A percentile compares a stretch with the other conserved stretches of the same genome.
Conservation (phyloP, 148 eudicot species). For the Mesembryanthemum crystallinum region DNA sequence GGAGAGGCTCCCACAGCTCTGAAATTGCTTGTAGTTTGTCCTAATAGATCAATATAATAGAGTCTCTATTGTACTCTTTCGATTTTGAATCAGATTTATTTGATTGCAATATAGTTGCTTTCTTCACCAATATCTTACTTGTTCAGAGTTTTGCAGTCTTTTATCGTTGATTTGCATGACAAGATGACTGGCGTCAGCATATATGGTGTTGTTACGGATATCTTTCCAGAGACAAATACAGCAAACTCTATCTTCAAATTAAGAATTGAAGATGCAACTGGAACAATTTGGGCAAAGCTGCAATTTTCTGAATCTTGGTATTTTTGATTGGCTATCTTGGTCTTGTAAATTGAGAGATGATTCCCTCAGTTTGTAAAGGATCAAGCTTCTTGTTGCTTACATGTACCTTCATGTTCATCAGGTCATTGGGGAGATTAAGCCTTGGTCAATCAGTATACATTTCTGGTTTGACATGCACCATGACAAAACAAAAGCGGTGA, state of each 20-base stretch:
- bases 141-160: slow-evolving; percentile 73
- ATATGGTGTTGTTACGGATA: slow-evolving; percentile 66
- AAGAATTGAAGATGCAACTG: slow-evolving; percentile 72
- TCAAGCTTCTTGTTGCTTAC: slow-evolving; percentile 9
- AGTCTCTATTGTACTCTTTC: not conserved
- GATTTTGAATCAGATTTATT: not conserved
- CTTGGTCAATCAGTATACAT: slow-evolving; percentile 70
- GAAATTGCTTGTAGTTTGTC: not conserved
- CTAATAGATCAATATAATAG: not conserved
- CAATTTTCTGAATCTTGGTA: slow-evolving; percentile 74
- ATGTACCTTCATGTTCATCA: slow-evolving; percentile 29
- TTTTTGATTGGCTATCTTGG: not conserved
- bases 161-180: slow-evolving; percentile 68
- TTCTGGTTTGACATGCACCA: slow-evolving; percentile 70
- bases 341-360: not conserved
- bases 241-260: slow-evolving; percentile 42
- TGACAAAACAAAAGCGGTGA: slow-evolving; percentile 61
- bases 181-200: slow-evolving; percentile 92
- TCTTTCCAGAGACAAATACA: slow-evolving; percentile 40
- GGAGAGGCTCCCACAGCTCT: not conserved
- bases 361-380: not conserved
- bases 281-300: slow-evolving; percentile 70
- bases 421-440: slow-evolving; percentile 85
- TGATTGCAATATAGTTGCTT: slow-evolving; percentile 1
- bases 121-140: slow-evolving; percentile 42